Conservation (phyloP, 495 filamentous ascomycete genomes). For the Lepidopterella palustris region DNA sequence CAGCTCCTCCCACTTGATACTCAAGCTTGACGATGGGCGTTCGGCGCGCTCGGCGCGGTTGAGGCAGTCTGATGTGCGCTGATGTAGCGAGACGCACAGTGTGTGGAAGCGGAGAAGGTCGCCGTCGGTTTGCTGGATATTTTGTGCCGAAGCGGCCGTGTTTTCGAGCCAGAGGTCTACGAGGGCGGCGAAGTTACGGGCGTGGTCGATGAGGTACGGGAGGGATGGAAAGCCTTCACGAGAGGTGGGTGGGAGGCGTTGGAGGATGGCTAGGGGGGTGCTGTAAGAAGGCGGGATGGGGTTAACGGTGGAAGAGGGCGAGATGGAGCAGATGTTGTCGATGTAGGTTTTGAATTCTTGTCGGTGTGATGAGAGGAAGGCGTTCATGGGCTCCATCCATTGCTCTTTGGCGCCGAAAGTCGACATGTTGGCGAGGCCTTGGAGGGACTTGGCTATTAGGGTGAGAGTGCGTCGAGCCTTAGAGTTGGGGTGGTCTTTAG, state of each 20-base stretch:
- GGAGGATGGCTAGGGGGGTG: constrained; percentile 86
- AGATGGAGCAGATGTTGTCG: constrained; percentile 76
- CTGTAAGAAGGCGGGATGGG: constrained; percentile 77
- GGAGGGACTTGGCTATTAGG: constrained; percentile 90
- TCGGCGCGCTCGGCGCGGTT: constrained; percentile 65
- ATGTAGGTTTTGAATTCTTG: constrained; percentile 81
- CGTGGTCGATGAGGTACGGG: constrained; percentile 88
- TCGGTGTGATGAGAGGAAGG: constrained; percentile 55
- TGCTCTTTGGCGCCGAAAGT: constrained; percentile 91
- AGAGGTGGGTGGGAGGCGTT: constrained; percentile 70
- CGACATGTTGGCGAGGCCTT: constrained; percentile 88
- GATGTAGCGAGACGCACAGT: constrained; percentile 62
- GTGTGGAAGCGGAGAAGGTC: constrained; percentile 67
- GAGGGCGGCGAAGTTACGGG: constrained; percentile 80
- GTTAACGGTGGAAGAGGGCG: constrained; percentile 46
- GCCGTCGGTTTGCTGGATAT: constrained; percentile 49
- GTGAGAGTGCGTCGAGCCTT: constrained; percentile 87
- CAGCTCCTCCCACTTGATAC: constrained; percentile 64
- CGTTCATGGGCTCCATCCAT: constrained; percentile 99
- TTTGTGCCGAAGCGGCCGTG: constrained; percentile 42
- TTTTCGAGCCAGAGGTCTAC: constrained; percentile 80
- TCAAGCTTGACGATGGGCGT: constrained; percentile 52
- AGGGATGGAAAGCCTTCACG: constrained; percentile 92
- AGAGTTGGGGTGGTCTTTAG: constrained; percentile 71
- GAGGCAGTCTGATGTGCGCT: constrained; percentile 67